A percentile compares a stretch with the other conserved stretches of the same genome.
These are phyloP conservation scores for Perkinsus marinus DNA, from an alignment of 169 alveolate genomes.

Conservation along the genomic window DNA sequence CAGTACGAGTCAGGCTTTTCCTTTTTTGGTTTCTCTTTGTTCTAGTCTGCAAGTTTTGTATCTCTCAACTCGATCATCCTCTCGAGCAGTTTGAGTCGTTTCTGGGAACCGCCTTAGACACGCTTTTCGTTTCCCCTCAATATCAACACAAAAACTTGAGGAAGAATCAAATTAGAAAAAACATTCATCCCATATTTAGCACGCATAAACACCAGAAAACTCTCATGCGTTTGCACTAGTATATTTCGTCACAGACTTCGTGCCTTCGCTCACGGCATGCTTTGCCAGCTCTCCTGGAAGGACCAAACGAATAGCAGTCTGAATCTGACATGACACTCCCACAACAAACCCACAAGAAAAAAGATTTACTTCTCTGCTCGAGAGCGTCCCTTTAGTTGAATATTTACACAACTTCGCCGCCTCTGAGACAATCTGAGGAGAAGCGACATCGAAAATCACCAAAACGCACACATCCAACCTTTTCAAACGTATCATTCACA, in stretches of 20 bases:
- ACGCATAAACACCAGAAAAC: no score
- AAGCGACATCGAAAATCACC: not conserved
- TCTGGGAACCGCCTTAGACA: no score
- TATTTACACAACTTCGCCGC: conserved; percentile 38
- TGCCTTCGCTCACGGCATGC: conserved; percentile 99
- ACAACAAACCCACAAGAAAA: not conserved
- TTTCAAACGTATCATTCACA: conserved; percentile 81
- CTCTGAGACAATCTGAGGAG: not conserved
- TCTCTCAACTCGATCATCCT: no score
- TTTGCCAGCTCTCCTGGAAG: conserved; percentile 99
- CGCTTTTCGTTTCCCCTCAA: no score
- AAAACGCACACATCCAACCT: conserved; percentile 77
- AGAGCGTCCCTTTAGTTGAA: conserved; percentile 87
- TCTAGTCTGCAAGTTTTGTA: no score
- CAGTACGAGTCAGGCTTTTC: no score
- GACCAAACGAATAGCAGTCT: conserved; percentile 95
- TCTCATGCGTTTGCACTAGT: no score
- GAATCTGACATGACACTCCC: conserved; percentile 24
- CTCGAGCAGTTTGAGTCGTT: no score
- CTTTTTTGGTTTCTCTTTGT: no score
- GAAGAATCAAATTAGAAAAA: no score
- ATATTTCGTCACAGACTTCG: conserved; percentile 95
- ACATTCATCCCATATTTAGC: no score
- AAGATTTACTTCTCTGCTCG: conserved; percentile 77
- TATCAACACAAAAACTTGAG: no score